phyloP scores from a whole-genome alignment of 1,139 yeast species.

The Kodamaea sp. region DNA sequence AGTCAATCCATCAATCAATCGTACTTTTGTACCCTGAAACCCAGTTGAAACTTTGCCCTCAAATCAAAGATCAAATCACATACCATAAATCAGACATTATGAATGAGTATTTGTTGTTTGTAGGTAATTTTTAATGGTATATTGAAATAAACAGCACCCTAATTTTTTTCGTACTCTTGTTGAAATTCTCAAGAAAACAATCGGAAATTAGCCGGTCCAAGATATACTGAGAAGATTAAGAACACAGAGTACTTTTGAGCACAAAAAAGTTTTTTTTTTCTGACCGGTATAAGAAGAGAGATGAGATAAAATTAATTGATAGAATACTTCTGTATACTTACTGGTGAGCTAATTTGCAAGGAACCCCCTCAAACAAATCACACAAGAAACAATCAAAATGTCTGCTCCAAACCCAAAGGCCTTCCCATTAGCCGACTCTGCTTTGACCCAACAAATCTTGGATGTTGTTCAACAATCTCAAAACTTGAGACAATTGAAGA shows the following conservation, averaged over 20 bases:
- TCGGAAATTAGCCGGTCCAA: constrained; percentile 4
- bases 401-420: constrained; percentile 92
- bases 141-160: not conserved
- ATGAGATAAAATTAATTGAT: constrained; percentile 5
- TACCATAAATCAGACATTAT: constrained; percentile 58
- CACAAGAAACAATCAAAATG: constrained; percentile 28
- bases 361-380: constrained; percentile 45
- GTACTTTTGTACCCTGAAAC: too few species aligned
- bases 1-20: not conserved
- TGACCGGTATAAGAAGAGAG: constrained; percentile 2
- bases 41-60: too few species aligned
- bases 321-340: constrained; percentile 11
- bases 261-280: constrained; percentile 2
- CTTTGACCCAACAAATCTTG: constrained; percentile 91
- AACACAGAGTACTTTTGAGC: constrained; percentile 3
- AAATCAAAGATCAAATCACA: constrained; percentile 18
- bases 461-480: constrained; percentile 98
- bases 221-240: constrained; percentile 1
- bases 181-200: constrained; percentile 4
- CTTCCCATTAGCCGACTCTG: constrained; percentile 97
- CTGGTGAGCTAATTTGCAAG: constrained; percentile 57
- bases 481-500: constrained; percentile 96
- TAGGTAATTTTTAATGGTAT: constrained; percentile 6
- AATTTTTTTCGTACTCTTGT: constrained; percentile 5
- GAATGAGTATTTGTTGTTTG: constrained; percentile 6